These are phyloP conservation scores for Phytophthora tubulina DNA, from an alignment of 352 stramenopile species.

Conservation along the genomic window DNA sequence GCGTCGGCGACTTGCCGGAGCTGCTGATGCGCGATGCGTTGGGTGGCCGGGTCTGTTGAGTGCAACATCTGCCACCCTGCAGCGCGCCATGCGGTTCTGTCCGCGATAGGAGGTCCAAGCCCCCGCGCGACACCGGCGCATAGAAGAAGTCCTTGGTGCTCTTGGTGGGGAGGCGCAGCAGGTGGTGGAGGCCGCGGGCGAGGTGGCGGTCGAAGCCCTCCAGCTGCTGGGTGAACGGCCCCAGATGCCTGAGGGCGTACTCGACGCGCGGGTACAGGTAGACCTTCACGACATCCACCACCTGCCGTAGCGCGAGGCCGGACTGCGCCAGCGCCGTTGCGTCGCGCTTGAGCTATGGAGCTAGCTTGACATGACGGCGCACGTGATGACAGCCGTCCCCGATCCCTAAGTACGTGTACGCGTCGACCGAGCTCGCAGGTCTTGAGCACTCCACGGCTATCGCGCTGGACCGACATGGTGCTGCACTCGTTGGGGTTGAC, in stretches of 20 bases:
- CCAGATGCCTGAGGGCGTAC: constrained; percentile 16
- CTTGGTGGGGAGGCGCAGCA: too few species aligned
- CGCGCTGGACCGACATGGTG: not conserved
- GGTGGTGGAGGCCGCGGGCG: too few species aligned
- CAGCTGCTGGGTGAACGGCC: not conserved
- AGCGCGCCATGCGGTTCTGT: too few species aligned
- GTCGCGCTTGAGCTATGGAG: not conserved
- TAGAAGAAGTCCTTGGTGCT: too few species aligned
- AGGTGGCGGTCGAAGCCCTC: constrained; percentile 15
- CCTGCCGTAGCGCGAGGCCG: constrained; percentile 12
- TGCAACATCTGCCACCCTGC: too few species aligned
- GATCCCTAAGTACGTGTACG: constrained; percentile 12
- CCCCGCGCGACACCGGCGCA: too few species aligned
- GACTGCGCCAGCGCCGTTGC: constrained; percentile 4
- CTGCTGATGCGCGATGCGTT: too few species aligned
- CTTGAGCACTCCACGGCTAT: not conserved
- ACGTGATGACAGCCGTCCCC: not conserved
- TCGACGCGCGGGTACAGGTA: constrained; percentile 16
- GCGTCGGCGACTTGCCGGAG: too few species aligned
- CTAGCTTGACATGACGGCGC: constrained; percentile 1
- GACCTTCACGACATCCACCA: constrained; percentile 20
- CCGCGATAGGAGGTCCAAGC: too few species aligned
- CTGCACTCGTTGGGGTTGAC: constrained; percentile 7
- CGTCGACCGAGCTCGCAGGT: not conserved
- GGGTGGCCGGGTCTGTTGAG: too few species aligned